A percentile compares a stretch with the other conserved stretches of the same genome.
phyloP scores from a whole-genome alignment of 257 asterid species.

The Ophiorrhiza pumila region DNA sequence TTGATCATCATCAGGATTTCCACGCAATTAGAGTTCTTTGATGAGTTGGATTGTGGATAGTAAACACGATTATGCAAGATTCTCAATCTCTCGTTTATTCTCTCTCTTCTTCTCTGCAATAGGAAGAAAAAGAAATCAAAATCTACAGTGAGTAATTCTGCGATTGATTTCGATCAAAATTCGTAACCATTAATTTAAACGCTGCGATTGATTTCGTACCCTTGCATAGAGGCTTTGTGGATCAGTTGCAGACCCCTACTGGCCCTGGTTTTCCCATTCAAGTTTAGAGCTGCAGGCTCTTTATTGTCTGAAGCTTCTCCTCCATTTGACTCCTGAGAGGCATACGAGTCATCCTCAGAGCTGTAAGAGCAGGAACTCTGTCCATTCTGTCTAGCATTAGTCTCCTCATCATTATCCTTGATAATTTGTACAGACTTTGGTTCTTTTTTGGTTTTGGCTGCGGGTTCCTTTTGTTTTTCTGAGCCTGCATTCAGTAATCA shows the following conservation, averaged over 20 bases:
- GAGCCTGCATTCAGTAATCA: slow-evolving; percentile 30
- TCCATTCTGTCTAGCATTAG: slow-evolving; percentile 26
- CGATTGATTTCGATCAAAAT: background rate
- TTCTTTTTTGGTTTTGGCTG: slow-evolving; percentile 42
- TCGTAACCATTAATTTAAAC: too few species aligned
- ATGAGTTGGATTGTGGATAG: too few species aligned
- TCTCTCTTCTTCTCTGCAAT: slow-evolving; percentile 80
- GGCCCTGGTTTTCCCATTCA: slow-evolving; percentile 53
- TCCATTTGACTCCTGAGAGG: slow-evolving; percentile 42
- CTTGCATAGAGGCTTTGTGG: slow-evolving; percentile 93
- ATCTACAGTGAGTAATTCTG: background rate
- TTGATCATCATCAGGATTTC: too few species aligned
- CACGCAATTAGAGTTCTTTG: too few species aligned
- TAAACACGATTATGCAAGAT: slow-evolving; percentile 85
- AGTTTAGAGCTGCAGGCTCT: slow-evolving; percentile 22
- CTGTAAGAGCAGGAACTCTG: slow-evolving; percentile 43
- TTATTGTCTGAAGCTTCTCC: slow-evolving; percentile 32
- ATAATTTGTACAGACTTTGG: slow-evolving; percentile 29
- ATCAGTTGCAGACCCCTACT: slow-evolving; percentile 74
- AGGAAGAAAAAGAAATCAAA: background rate
- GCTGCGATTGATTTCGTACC: too few species aligned
- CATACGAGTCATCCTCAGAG: slow-evolving; percentile 51
- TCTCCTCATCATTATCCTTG: slow-evolving; percentile 42
- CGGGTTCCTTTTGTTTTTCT: slow-evolving; percentile 27
- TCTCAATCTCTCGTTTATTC: slow-evolving; percentile 77